phyloP scores from a whole-genome alignment of 441 rosid genomes.

The Euphorbia schlechtendalii region DNA sequence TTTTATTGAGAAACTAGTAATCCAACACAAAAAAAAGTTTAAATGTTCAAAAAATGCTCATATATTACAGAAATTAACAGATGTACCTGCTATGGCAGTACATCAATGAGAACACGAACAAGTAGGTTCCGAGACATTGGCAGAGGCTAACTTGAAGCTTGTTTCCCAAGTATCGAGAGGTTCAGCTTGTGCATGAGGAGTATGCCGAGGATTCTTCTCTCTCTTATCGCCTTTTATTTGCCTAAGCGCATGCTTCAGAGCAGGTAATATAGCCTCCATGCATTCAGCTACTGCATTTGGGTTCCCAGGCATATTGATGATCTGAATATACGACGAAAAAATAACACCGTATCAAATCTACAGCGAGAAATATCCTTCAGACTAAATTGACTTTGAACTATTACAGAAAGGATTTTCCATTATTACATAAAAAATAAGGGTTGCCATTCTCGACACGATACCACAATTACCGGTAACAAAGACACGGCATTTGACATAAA shows the following conservation, averaged over 20 bases:
- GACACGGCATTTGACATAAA: no score
- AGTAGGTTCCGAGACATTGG: conserved; percentile 21
- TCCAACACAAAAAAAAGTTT: no score
- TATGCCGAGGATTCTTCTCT: conserved; percentile 83
- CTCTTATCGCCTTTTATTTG: conserved; percentile 92
- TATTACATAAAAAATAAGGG: no score
- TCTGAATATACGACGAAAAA: conserved; percentile 37
- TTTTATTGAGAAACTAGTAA: no score
- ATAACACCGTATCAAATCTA: background rate
- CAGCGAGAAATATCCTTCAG: background rate
- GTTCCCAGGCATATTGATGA: conserved; percentile 97
- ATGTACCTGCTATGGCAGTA: no score
- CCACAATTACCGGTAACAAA: no score
- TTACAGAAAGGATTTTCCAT: background rate
- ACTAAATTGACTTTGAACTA: background rate
- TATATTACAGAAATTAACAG: no score
- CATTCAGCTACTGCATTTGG: conserved; percentile 94
- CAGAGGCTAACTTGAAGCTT: conserved; percentile 58
- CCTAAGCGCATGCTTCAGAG: conserved; percentile 83
- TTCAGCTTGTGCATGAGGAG: conserved; percentile 60
- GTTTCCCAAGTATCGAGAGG: conserved; percentile 65
- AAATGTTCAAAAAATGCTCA: no score
- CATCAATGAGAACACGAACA: conserved; percentile 59
- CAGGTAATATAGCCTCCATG: conserved; percentile 85
- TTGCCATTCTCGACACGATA: no score